Percentiles rank a stretch among this genome's conserved stretches.
These are phyloP conservation scores for Zygoascus bituminiphila DNA, from an alignment of 805 yeast species.

Conservation along the genomic window DNA sequence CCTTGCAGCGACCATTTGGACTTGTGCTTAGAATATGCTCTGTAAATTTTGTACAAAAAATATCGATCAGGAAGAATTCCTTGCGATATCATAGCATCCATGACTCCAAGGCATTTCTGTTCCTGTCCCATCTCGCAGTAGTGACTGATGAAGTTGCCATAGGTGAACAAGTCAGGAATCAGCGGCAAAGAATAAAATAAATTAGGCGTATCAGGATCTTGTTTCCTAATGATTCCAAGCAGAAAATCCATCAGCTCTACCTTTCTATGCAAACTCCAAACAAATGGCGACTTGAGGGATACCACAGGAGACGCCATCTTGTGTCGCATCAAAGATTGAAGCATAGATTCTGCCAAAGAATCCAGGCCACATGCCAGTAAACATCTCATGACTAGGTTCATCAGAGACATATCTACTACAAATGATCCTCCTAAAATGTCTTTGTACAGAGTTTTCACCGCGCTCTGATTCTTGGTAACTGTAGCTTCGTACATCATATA, in stretches of 20 bases:
- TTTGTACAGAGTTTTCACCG: constrained; percentile 11
- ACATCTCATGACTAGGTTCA: constrained; percentile 20
- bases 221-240: constrained; percentile 2
- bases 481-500: constrained; percentile 18
- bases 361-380: constrained; percentile 19
- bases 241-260: constrained; percentile 15
- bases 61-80: constrained; percentile 10
- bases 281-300: not conserved
- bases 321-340: constrained; percentile 4
- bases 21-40: constrained; percentile 4
- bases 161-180: constrained; percentile 11
- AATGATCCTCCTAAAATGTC: constrained; percentile 16
- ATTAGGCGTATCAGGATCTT: not conserved
- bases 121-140: constrained; percentile 11
- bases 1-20: constrained; percentile 9
- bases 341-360: constrained; percentile 15
- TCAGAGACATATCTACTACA: constrained; percentile 22
- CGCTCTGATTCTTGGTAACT: constrained; percentile 10
- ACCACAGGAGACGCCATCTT: not conserved
- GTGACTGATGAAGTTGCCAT: constrained; percentile 17
- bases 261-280: constrained; percentile 10
- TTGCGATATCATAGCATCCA: constrained; percentile 17
- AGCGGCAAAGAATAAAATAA: not conserved
- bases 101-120: constrained; percentile 4
- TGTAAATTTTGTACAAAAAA: constrained; percentile 9